A percentile compares a stretch with the other conserved stretches of the same genome.
phyloP scores from a whole-genome alignment of 371 early-diverging fungal genomes.

The Conidiobolus incongruus region DNA sequence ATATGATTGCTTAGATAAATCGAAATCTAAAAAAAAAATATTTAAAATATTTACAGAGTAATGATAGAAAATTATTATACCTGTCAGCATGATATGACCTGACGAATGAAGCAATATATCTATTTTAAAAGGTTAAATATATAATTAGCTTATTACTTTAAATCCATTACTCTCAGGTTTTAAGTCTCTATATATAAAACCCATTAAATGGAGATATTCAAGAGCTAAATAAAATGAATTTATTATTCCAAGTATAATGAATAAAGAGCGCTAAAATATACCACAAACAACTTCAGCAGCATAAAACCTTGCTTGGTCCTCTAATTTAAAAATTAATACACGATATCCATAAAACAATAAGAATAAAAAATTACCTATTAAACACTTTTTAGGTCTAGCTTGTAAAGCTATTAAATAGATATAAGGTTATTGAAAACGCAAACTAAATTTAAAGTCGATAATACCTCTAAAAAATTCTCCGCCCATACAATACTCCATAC shows the following conservation, averaged over 20 bases:
- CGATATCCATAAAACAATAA: background rate
- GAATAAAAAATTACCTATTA: slow-evolving; percentile 2
- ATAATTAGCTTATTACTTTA: background rate
- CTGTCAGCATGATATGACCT: slow-evolving; percentile 89
- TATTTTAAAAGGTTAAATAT: slow-evolving; percentile 7
- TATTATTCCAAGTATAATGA: background rate
- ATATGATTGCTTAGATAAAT: slow-evolving; percentile 71
- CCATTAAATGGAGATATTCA: slow-evolving; percentile 90
- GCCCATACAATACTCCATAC: slow-evolving; percentile 97
- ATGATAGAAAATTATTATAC: slow-evolving; percentile 2
- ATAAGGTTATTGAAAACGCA: no score
- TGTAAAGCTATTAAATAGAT: slow-evolving; percentile 6
- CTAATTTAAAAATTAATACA: slow-evolving; percentile 10
- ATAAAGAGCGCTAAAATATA: background rate
- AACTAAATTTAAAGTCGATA: no score
- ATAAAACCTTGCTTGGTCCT: slow-evolving; percentile 86
- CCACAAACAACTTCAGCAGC: slow-evolving; percentile 83
- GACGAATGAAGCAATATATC: slow-evolving; percentile 80
- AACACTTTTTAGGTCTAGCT: slow-evolving; percentile 5
- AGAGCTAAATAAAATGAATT: slow-evolving; percentile 29
- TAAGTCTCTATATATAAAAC: slow-evolving; percentile 94
- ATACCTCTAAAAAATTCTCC: slow-evolving; percentile 92
- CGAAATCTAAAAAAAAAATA: slow-evolving; percentile 71
- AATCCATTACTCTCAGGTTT: slow-evolving; percentile 95
- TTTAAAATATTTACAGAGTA: no score